Base-by-base conservation (phyloP, 2,329 filamentous ascomycete genomes). In the Rhinocladiella similis region DNA sequence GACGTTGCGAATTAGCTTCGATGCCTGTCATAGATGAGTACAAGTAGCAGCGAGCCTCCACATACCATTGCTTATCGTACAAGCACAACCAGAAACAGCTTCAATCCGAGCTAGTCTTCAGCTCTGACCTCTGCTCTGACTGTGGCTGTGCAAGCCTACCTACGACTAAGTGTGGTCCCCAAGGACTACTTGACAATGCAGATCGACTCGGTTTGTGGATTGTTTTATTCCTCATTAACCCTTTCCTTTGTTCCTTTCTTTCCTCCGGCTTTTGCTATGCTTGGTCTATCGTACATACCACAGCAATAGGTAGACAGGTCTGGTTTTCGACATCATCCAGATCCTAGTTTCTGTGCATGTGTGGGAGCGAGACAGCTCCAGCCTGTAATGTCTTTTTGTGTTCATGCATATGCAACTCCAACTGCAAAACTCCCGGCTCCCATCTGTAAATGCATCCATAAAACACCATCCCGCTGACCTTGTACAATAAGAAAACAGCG, bases 391-490 rank as follows among this genome's bases (percentile, higher is more conserved):
- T 33, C 27, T 25, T 27, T 16, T 52, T 41, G 7, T 45, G 25
- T 27, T 20, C 16, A 41, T 27, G 43, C 46, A 36, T 53, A 53
- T 53, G 14, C 36, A 52, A 42, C n/a, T n/a, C 19, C 46, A 38
- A 27, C 36, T 36, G 5, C 22, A 27, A 13, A 60, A 56, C 56
- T 50, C 59, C 59, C 41, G 53, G 59, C 59, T 59, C 53, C 56
- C 50, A 41, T 25, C 42, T 35, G 48, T 43, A 54, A 56, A 56
- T 59, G 53, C 53, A 47, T 42, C 53, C 55, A 39, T 50, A 50
- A 38, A 51, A 53, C 46, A 61, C 53, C 56, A 54, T 56, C 59
- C 52, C 46, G 59, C 59, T 61, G 56, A 42, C 42, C 53, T 52
- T 41, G 49, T 54, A 56, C 53, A 58, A 18, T 56, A 47, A 52